Conservation (phyloP, 2,329 filamentous ascomycete species). For the Aspergillus udagawae region DNA sequence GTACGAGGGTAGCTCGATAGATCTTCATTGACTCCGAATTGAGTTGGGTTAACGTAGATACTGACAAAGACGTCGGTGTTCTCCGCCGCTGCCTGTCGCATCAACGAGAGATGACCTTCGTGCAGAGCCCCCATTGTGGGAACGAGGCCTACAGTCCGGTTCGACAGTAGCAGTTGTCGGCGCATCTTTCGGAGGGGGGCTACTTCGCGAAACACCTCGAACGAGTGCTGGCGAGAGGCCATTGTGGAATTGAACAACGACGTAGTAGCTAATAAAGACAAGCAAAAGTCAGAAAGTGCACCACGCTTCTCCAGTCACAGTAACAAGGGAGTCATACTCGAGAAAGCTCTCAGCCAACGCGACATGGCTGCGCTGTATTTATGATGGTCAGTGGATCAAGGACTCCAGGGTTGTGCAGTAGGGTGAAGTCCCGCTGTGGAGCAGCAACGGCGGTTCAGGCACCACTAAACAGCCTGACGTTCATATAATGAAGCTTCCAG, state of each 20-base stretch:
- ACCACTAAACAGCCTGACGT: not conserved
- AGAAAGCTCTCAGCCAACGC: slow-evolving; percentile 25
- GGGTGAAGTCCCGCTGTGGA: slow-evolving; percentile 12
- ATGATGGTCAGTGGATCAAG: not conserved
- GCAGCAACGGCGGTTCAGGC: not conserved
- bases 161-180: slow-evolving; percentile 59
- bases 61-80: slow-evolving; percentile 85
- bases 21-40: slow-evolving; percentile 89
- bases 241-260: slow-evolving; percentile 18
- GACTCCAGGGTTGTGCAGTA: slow-evolving; percentile 5
- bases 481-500: not conserved
- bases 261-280: slow-evolving; percentile 16
- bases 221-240: slow-evolving; percentile 23
- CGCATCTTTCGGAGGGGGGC: slow-evolving; percentile 67
- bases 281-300: slow-evolving; percentile 10
- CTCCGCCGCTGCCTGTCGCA: slow-evolving; percentile 76
- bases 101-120: slow-evolving; percentile 79
- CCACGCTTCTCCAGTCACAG: not conserved
- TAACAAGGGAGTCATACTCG: slow-evolving; percentile 18
- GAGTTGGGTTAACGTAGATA: slow-evolving; percentile 94
- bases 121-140: slow-evolving; percentile 99
- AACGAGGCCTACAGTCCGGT: slow-evolving; percentile 77
- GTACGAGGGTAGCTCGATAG: slow-evolving; percentile 84
- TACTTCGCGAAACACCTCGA: slow-evolving; percentile 68
- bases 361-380: slow-evolving; percentile 22